These are phyloP conservation scores for Aspergillus funiculosus DNA, from an alignment of 495 filamentous ascomycete species.

Conservation along the genomic window DNA sequence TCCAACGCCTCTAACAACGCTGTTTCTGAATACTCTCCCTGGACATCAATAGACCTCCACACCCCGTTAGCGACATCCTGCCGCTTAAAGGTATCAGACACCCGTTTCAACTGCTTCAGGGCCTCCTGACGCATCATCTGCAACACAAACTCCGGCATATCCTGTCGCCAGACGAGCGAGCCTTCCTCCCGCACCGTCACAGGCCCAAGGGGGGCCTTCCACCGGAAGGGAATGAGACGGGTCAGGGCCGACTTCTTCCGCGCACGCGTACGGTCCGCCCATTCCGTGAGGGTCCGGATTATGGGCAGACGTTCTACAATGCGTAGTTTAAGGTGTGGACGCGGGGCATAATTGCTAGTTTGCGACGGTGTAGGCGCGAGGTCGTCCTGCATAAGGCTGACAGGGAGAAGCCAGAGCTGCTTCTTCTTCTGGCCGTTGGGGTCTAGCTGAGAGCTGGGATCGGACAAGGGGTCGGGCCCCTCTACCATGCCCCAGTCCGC, in stretches of 20 bases:
- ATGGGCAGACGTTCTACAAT: slow-evolving; percentile 28
- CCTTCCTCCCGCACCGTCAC: slow-evolving; percentile 22
- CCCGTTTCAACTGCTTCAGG: slow-evolving; percentile 33
- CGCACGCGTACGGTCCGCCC: slow-evolving; percentile 1
- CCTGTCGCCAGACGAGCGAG: slow-evolving; percentile 53
- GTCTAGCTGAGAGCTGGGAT: background rate
- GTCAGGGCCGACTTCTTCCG: slow-evolving; percentile 19
- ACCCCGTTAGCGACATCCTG: slow-evolving; percentile 25
- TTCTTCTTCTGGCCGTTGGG: background rate
- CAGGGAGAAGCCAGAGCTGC: slow-evolving; percentile 55
- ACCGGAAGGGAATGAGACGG: slow-evolving; percentile 31
- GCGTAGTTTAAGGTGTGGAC: slow-evolving; percentile 23
- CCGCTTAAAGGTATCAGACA: slow-evolving; percentile 18
- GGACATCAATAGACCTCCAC: slow-evolving; percentile 27
- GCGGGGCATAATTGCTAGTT: background rate
- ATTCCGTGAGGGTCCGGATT: slow-evolving; percentile 17
- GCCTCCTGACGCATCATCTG: slow-evolving; percentile 46
- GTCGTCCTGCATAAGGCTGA: slow-evolving; percentile 36
- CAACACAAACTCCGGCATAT: slow-evolving; percentile 61
- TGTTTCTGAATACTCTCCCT: slow-evolving; percentile 22
- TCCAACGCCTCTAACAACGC: slow-evolving; percentile 26
- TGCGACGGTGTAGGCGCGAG: background rate
- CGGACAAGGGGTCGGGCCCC: slow-evolving; percentile 42
- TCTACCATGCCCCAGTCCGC: slow-evolving; percentile 53
- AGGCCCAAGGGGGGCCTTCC: slow-evolving; percentile 33